Evolutionary conservation across 2,329 filamentous ascomycete species (phyloP).

Genomic region (Chaetoscypha palmicola): DNA sequence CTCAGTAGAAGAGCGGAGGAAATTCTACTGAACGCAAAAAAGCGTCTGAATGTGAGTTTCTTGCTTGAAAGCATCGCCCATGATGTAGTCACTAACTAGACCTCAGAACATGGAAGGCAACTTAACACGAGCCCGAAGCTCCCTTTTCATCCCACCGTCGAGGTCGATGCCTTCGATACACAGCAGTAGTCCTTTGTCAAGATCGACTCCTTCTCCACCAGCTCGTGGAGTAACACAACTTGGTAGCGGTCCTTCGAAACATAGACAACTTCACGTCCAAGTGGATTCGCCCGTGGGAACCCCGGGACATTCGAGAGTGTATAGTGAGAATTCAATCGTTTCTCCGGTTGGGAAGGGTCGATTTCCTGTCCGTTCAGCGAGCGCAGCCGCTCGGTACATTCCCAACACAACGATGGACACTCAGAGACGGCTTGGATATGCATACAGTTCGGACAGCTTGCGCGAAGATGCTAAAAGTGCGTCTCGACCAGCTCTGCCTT

Average conservation of each 20-base stretch:
- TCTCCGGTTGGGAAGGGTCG: conserved; percentile 36
- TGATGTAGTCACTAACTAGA: conserved; percentile 13
- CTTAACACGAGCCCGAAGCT: conserved; percentile 67
- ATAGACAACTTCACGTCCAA: conserved; percentile 21
- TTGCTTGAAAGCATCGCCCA: neutral
- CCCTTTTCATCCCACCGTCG: conserved; percentile 48
- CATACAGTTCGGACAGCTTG: conserved; percentile 10
- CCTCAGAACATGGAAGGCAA: conserved; percentile 88
- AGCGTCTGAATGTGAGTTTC: conserved; percentile 67
- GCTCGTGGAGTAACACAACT: conserved; percentile 16
- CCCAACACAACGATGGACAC: conserved; percentile 27
- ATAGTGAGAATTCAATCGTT: conserved; percentile 53
- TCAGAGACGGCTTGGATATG: conserved; percentile 2
- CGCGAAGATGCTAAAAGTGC: conserved; percentile 8
- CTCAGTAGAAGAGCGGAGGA: conserved; percentile 79
- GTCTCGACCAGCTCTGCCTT: conserved; percentile 9
- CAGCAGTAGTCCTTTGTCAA: conserved; percentile 33
- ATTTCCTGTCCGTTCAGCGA: conserved; percentile 52
- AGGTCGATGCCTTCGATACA: conserved; percentile 40
- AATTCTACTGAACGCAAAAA: conserved; percentile 89
- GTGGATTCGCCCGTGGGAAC: conserved; percentile 28
- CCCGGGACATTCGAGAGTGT: conserved; percentile 51
- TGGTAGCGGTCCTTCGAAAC: conserved; percentile 20
- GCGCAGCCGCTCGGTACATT: conserved; percentile 49
- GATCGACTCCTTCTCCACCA: conserved; percentile 28